Percentiles rank a stretch among this genome's conserved stretches.
phyloP scores from a whole-genome alignment of 306 rosid genomes.

The Cucumis cinereus region DNA sequence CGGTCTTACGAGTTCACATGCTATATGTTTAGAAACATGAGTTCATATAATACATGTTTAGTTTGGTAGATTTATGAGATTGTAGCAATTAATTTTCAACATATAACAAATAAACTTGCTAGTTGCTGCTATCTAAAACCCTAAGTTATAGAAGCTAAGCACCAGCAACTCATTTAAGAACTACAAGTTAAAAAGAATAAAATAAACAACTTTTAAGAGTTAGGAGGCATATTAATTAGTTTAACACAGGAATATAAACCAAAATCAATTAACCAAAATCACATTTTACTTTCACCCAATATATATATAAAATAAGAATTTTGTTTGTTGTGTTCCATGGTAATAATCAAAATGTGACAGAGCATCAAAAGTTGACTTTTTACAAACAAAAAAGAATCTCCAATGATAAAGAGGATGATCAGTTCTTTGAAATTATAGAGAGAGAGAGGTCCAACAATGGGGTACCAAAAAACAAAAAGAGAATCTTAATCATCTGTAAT shows the following conservation, averaged over 20 bases:
- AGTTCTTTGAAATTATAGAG: background rate
- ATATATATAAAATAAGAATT: too few species aligned
- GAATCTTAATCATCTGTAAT: background rate
- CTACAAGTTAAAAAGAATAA: background rate
- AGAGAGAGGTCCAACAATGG: too few species aligned
- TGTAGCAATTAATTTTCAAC: background rate
- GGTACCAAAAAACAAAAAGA: background rate
- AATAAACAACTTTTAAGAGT: background rate
- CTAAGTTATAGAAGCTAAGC: background rate
- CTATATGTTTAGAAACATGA: background rate
- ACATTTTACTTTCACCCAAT: background rate
- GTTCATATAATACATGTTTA: background rate
- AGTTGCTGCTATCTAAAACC: background rate
- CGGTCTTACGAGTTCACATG: too few species aligned
- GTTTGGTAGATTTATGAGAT: background rate
- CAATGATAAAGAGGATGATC: background rate
- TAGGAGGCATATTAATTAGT: background rate
- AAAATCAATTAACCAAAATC: background rate
- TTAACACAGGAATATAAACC: background rate
- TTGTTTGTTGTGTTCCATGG: background rate
- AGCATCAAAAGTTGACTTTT: slow-evolving; percentile 3
- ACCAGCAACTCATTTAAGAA: background rate
- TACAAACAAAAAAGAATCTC: background rate
- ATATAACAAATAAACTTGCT: background rate
- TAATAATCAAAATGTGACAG: background rate